Evolutionary conservation across 2,329 filamentous ascomycete species (phyloP), one percentile per base, ranked within the genome.

Genomic region (Geoglossum cookeanum): DNA sequence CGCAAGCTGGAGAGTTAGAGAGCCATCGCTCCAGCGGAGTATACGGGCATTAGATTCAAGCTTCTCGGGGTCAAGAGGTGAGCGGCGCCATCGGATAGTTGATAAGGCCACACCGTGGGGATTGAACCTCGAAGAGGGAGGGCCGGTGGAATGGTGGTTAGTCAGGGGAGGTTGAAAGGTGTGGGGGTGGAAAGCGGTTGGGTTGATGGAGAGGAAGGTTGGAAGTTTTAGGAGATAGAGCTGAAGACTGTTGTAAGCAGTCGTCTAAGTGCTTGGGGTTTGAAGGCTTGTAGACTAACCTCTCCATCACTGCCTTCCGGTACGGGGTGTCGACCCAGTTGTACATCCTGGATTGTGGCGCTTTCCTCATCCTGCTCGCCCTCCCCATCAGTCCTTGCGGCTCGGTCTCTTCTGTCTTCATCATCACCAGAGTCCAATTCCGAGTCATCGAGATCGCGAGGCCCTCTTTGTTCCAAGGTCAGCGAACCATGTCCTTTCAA

Each of bases 11-110:
- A 91, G 72, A 9, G 85, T 89, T 15, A 87, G 72, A 3, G 83
- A 87, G 32, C 86, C 86, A 65, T 91, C 86, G 60, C 82, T 87
- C 86, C 86, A 91, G 62, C 79, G 78, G 65, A 87, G 79, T 33
- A 91, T 72, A 60, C 83, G 78, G 1, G 86, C 79, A 66, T 91
- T 91, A 65, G 85, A 89, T 65, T 85, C 79, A 11, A 89, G 73
- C 60, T 80, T 72, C 54, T 78, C 76, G 1, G 80, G 83, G 33
- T 76, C 67, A n/a, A 75, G 75, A 8, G 80, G 74, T 58, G 87
- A 81, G 64, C 77, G 79, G 57, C 83, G 80, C 70, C 83, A 87
- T 60, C 85, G 81, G 53, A 86, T 75, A 1, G 84, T 82, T 42
- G 80, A 79, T 64, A 81, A 77, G 35, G 84, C 75, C 5, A 75